A percentile compares a stretch with the other conserved stretches of the same genome.
Evolutionary conservation across 306 rosid species (phyloP).

Genomic region (Sicyos edulis): DNA sequence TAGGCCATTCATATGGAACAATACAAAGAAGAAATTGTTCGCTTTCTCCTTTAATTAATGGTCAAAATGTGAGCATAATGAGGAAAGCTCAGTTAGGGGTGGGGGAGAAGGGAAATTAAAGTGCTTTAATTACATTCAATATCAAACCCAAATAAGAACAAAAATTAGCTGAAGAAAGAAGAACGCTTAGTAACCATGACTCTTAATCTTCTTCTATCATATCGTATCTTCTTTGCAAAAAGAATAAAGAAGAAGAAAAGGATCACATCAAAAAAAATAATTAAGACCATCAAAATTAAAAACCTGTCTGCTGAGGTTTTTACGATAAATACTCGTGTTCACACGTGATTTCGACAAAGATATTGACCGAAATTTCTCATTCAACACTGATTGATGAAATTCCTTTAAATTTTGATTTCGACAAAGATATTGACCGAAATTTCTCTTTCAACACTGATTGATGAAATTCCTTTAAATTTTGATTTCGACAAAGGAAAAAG

Average conservation of each 20-base stretch:
- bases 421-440: too few relatives aligned
- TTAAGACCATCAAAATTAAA: neutral
- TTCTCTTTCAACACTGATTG: neutral
- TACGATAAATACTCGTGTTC: neutral
- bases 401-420: neutral
- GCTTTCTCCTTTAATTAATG: neutral
- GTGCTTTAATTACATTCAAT: constrained; percentile 10
- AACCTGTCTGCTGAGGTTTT: neutral
- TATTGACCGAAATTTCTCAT: too few relatives aligned
- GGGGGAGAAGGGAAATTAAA: constrained; percentile 14
- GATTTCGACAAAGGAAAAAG: neutral
- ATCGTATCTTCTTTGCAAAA: too few relatives aligned
- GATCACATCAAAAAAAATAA: neutral
- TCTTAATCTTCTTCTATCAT: too few relatives aligned
- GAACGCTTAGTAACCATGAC: too few relatives aligned
- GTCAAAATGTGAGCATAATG: neutral
- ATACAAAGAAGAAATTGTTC: neutral
- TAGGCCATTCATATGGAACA: neutral
- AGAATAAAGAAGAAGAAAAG: neutral
- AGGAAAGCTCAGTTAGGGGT: neutral
- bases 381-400: neutral
- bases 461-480: neutral
- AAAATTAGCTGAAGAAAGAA: neutral
- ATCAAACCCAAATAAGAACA: neutral
- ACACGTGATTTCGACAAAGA: too few relatives aligned